Conservation (phyloP, 1,139 yeast genomes). For the Taphrina confusa region DNA sequence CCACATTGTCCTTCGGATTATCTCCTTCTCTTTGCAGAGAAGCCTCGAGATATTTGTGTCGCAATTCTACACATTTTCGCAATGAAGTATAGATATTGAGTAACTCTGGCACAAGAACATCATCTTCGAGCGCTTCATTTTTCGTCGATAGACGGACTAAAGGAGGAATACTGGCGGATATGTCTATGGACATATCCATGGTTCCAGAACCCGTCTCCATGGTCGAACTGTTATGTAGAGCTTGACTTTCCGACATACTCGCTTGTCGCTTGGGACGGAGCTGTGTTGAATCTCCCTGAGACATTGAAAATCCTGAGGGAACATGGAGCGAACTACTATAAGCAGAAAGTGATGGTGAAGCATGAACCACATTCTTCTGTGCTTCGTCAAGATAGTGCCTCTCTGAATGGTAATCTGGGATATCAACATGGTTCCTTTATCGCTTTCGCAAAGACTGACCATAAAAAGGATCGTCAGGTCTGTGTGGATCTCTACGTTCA, state of each 20-base stretch:
- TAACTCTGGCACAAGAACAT: conserved; percentile 54
- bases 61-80: conserved; percentile 66
- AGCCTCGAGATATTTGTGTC: conserved; percentile 70
- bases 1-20: conserved; percentile 73
- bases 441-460: not conserved
- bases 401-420: conserved; percentile 24
- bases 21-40: conserved; percentile 72
- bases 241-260: not conserved
- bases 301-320: conserved; percentile 19
- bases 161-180: not conserved
- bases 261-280: not conserved
- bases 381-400: conserved; percentile 30
- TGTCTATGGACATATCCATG: not conserved
- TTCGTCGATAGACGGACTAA: not conserved
- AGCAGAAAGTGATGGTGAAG: conserved; percentile 25
- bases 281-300: not conserved
- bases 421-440: not conserved
- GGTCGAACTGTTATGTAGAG: too few relatives aligned
- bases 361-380: conserved; percentile 19
- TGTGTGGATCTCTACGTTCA: not conserved
- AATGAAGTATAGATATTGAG: conserved; percentile 70
- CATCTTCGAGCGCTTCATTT: conserved; percentile 25
- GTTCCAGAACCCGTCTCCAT: not conserved
- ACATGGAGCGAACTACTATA: conserved; percentile 20
- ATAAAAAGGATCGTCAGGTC: conserved; percentile 5